A percentile compares a stretch with the other conserved stretches of the same genome.
These are phyloP conservation scores for Pseudogymnoascus sp. DNA, from an alignment of 2,329 filamentous ascomycete genomes.

Conservation along the genomic window DNA sequence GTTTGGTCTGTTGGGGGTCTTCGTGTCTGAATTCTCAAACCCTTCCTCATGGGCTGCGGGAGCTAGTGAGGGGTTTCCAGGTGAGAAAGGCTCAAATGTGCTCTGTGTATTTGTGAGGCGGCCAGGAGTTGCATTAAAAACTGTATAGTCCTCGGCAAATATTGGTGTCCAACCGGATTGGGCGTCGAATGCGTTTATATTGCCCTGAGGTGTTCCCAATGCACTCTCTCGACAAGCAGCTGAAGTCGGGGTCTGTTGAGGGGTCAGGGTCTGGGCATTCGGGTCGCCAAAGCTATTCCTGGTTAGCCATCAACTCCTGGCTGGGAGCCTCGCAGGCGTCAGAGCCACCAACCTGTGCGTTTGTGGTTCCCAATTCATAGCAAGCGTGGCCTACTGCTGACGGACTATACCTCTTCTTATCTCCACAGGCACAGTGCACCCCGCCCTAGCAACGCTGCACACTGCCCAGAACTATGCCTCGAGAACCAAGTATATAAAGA, in stretches of 20 bases:
- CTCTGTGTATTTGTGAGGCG: slow-evolving; percentile 36
- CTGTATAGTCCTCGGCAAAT: slow-evolving; percentile 57
- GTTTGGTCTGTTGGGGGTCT: slow-evolving; percentile 33
- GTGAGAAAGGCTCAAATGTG: slow-evolving; percentile 33
- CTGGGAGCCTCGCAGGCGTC: not conserved
- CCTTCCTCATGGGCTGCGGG: slow-evolving; percentile 14
- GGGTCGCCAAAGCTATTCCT: slow-evolving; percentile 51
- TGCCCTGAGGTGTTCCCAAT: slow-evolving; percentile 48
- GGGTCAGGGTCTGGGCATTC: slow-evolving; percentile 52
- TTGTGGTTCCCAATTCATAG: slow-evolving; percentile 56
- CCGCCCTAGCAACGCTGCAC: not conserved
- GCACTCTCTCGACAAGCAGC: slow-evolving; percentile 44
- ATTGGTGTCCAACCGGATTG: slow-evolving; percentile 49
- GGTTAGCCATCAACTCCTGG: slow-evolving; percentile 29
- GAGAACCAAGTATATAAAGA: not conserved
- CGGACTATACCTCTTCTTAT: not conserved
- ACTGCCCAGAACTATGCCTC: not conserved
- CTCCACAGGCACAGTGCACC: not conserved
- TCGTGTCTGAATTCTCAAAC: slow-evolving; percentile 38
- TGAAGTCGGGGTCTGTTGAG: slow-evolving; percentile 48
- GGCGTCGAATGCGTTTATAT: slow-evolving; percentile 39
- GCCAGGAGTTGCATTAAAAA: slow-evolving; percentile 56
- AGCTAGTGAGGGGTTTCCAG: slow-evolving; percentile 33
- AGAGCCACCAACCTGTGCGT: slow-evolving; percentile 40
- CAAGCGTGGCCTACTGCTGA: slow-evolving; percentile 27